These are phyloP conservation scores for Prunus salicina DNA, from an alignment of 306 rosid genomes.

Conservation along the genomic window DNA sequence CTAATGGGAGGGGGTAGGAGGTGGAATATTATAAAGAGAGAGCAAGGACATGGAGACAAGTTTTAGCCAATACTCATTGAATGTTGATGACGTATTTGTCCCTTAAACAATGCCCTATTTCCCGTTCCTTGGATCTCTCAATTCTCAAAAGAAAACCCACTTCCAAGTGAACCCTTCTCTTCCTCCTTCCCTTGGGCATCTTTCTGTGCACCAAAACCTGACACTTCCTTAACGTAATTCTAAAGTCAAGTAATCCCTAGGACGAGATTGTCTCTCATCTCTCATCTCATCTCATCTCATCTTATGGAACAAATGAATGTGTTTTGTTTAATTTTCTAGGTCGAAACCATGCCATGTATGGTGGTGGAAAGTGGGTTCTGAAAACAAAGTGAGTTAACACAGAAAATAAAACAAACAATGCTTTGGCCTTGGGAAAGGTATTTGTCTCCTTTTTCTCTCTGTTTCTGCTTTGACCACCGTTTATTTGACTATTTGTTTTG, in stretches of 20 bases:
- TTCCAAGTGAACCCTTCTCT: background rate
- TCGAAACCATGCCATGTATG: conserved; percentile 48
- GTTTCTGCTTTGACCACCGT: conserved; percentile 1
- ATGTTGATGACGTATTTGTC: conserved; percentile 22
- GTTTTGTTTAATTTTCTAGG: conserved; percentile 20
- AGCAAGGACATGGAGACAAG: background rate
- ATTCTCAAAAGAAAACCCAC: background rate
- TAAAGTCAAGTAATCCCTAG: conserved; percentile 38
- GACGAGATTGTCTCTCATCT: background rate
- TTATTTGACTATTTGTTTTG: conserved; percentile 11
- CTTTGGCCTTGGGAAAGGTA: conserved; percentile 32
- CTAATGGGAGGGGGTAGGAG: too few species aligned
- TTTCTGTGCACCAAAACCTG: background rate
- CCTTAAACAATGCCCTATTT: conserved; percentile 21
- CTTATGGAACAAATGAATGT: background rate
- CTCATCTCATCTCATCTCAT: background rate
- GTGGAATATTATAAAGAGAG: too few species aligned
- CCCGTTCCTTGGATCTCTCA: conserved; percentile 38
- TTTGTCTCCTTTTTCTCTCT: conserved; percentile 17
- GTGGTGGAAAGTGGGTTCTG: conserved; percentile 45
- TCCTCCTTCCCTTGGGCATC: background rate
- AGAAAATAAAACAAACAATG: conserved; percentile 1
- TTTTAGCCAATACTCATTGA: background rate
- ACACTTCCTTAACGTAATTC: conserved; percentile 29
- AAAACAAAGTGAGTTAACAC: conserved; percentile 24